Conservation (phyloP, 2,329 filamentous ascomycete genomes). For the Rutstroemia sp. region DNA sequence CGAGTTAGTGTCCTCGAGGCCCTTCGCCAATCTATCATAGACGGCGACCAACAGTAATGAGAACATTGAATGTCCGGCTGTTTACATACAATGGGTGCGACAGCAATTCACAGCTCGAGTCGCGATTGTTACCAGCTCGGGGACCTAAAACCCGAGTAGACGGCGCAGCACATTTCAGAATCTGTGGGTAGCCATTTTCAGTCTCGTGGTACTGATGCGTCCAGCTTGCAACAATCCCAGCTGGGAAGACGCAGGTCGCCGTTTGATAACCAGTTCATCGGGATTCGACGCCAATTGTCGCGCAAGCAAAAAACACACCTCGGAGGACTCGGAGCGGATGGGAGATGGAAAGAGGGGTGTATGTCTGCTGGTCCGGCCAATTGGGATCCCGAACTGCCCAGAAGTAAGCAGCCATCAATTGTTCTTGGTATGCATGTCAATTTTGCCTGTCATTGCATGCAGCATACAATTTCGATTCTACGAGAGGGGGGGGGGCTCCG, state of each 20-base stretch:
- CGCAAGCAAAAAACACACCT: background rate
- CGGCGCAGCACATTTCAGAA: conserved; percentile 10
- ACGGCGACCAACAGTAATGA: conserved; percentile 9
- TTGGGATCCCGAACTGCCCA: too few relatives aligned
- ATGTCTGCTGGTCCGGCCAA: too few relatives aligned
- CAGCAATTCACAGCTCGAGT: conserved; percentile 5
- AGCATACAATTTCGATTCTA: too few relatives aligned
- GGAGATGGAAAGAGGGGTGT: too few relatives aligned
- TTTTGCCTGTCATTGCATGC: too few relatives aligned
- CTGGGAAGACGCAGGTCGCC: conserved; percentile 5
- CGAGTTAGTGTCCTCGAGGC: conserved; percentile 8
- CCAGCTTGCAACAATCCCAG: conserved; percentile 1
- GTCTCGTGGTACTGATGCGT: conserved; percentile 3
- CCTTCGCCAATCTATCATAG: conserved; percentile 10
- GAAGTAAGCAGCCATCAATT: too few relatives aligned
- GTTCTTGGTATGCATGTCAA: too few relatives aligned
- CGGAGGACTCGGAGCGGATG: background rate
- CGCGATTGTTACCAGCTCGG: conserved; percentile 9
- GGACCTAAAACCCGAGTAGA: conserved; percentile 11
- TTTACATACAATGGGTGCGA: conserved; percentile 8
- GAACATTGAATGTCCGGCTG: conserved; percentile 5
- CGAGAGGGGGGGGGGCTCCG: too few relatives aligned
- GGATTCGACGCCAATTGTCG: conserved; percentile 4
- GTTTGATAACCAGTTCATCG: conserved; percentile 10
- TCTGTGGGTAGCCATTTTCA: conserved; percentile 7